Percentiles rank a stretch among this genome's conserved stretches.
phyloP scores from a whole-genome alignment of 148 eudicot species.

The Rhododendron simsii region DNA sequence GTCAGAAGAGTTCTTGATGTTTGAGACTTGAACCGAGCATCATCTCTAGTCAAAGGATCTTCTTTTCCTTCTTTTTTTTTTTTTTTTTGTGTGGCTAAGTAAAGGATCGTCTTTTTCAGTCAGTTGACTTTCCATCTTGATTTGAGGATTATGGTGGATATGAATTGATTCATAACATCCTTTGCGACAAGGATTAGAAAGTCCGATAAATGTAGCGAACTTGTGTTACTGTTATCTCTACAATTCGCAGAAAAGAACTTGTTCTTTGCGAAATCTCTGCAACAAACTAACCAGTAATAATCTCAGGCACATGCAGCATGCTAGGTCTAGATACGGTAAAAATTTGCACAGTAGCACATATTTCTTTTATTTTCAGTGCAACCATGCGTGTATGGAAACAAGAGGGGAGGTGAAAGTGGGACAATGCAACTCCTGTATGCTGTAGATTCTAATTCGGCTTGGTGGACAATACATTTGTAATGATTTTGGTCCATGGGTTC shows the following conservation, averaged over 20 bases:
- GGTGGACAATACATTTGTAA: background rate
- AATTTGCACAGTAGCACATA: background rate
- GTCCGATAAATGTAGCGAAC: background rate
- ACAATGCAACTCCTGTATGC: background rate
- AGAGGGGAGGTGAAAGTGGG: too few species aligned
- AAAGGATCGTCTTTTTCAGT: background rate
- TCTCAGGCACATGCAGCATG: background rate
- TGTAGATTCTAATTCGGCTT: background rate
- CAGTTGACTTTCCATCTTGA: background rate
- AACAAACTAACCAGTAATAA: background rate
- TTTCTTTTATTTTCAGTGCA: background rate
- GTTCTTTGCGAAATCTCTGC: background rate
- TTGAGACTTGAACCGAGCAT: background rate
- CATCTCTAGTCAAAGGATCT: background rate
- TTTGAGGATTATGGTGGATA: background rate
- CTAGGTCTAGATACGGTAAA: background rate
- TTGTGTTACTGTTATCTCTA: background rate
- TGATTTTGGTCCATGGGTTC: background rate
- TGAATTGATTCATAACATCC: too few species aligned
- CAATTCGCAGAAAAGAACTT: background rate
- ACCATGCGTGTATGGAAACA: too few species aligned
- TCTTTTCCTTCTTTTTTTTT: background rate
- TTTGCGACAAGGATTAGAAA: background rate
- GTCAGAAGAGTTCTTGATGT: background rate
- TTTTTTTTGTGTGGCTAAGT: background rate